Evolutionary conservation across 2,329 filamentous ascomycete genomes (phyloP).

Genomic region (Penicillium sp.): DNA sequence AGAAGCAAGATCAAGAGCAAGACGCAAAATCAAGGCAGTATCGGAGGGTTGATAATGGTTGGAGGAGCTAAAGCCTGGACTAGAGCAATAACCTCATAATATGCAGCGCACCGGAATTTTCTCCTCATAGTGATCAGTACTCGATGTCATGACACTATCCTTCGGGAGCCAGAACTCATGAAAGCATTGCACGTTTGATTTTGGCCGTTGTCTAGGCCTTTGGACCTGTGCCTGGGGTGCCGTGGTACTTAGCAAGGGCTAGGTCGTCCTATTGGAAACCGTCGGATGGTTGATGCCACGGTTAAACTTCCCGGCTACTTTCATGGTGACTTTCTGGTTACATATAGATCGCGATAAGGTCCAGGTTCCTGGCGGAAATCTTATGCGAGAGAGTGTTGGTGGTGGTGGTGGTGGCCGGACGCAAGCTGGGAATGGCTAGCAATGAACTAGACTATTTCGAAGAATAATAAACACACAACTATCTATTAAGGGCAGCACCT

Average conservation of each 20-base stretch:
- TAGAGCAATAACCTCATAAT: slow-evolving; percentile 20
- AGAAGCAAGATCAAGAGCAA: slow-evolving; percentile 1
- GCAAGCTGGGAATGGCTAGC: neutral
- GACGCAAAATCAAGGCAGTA: neutral
- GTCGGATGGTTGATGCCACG: slow-evolving; percentile 17
- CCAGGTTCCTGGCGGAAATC: slow-evolving; percentile 26
- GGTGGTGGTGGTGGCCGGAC: neutral
- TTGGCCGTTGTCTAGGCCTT: slow-evolving; percentile 9
- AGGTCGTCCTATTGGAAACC: slow-evolving; percentile 29
- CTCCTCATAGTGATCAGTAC: slow-evolving; percentile 24
- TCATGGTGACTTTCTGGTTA: slow-evolving; percentile 31
- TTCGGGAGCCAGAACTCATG: slow-evolving; percentile 14
- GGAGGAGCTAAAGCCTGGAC: slow-evolving; percentile 3
- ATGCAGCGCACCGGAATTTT: slow-evolving; percentile 24
- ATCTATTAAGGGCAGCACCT: too few relatives aligned
- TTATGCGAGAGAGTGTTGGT: slow-evolving; percentile 19
- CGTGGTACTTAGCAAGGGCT: slow-evolving; percentile 9
- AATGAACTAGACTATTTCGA: neutral
- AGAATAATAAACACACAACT: too few relatives aligned
- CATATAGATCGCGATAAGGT: slow-evolving; percentile 20
- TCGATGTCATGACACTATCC: slow-evolving; percentile 30
- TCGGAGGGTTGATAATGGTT: neutral
- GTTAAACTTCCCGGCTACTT: slow-evolving; percentile 10
- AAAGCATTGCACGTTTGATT: slow-evolving; percentile 13
- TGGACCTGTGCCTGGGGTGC: neutral